These are phyloP conservation scores for sunflower (Helianthus annuus) DNA, from an alignment of 129 eudicot species.

Conservation along the genomic window DNA sequence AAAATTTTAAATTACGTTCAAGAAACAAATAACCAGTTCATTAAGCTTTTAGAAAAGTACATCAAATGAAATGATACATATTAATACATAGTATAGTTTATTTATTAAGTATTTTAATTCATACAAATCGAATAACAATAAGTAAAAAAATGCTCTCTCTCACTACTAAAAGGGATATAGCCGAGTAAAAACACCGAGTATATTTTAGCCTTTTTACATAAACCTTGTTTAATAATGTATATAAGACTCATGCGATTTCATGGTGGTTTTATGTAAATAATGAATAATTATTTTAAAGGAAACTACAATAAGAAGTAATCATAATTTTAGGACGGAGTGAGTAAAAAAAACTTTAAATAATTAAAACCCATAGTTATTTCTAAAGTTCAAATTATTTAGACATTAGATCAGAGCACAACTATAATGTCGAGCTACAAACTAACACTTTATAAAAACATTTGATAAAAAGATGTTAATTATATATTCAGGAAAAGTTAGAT, in stretches of 20 bases:
- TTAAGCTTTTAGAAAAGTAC: constrained; percentile 21
- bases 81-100: neutral
- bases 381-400: neutral
- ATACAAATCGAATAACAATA: neutral
- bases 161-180: neutral
- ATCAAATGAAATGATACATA: constrained; percentile 13
- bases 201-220: no score
- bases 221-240: neutral
- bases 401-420: neutral
- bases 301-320: neutral
- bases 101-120: neutral
- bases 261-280: neutral
- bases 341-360: neutral
- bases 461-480: no score
- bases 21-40: constrained; percentile 17
- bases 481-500: neutral
- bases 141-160: neutral
- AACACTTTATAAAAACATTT: no score
- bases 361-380: neutral
- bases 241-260: neutral
- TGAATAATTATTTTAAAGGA: neutral
- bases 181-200: no score
- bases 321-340: neutral
- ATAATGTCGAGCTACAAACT: no score
- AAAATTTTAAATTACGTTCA: constrained; percentile 19